phyloP scores from a whole-genome alignment of 805 yeast species.

The Metschnikowia kofuensis region DNA sequence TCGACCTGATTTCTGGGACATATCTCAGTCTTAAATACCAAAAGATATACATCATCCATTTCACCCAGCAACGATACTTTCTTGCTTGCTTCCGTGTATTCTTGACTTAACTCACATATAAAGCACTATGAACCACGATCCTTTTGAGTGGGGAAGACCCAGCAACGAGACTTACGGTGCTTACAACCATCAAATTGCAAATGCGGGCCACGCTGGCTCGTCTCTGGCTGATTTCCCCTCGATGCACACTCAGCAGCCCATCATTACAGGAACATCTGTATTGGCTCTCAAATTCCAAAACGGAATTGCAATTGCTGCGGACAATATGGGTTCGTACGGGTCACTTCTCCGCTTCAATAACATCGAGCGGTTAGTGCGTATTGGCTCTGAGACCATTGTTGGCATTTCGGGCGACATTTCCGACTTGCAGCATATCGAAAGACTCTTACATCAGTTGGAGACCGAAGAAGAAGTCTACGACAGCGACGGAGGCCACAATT shows the following conservation, averaged over 20 bases:
- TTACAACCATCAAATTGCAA: constrained; percentile 72
- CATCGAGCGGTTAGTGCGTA: constrained; percentile 78
- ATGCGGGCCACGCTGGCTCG: constrained; percentile 36
- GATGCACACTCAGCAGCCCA: constrained; percentile 89
- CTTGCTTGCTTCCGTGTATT: neutral
- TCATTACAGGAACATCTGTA: constrained; percentile 95
- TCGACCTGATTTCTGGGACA: neutral
- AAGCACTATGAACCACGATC: constrained; percentile 84
- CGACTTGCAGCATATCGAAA: constrained; percentile 82
- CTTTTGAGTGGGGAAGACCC: constrained; percentile 95
- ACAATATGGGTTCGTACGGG: constrained; percentile 88
- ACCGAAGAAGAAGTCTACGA: constrained; percentile 75
- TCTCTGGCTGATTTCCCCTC: constrained; percentile 50
- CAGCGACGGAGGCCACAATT: constrained; percentile 51
- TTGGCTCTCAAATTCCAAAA: constrained; percentile 84
- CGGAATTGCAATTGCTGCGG: constrained; percentile 95
- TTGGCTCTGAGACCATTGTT: constrained; percentile 83
- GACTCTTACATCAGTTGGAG: constrained; percentile 73
- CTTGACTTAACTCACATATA: neutral
- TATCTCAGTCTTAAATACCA: no score
- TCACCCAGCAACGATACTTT: no score
- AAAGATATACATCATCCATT: no score
- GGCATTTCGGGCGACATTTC: constrained; percentile 94
- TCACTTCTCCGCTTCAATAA: constrained; percentile 83
- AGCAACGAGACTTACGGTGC: constrained; percentile 75